Evolutionary conservation across 2,329 filamentous ascomycete species (phyloP), one percentile per base, ranked within the genome.

Genomic region (Bisporella sp.): DNA sequence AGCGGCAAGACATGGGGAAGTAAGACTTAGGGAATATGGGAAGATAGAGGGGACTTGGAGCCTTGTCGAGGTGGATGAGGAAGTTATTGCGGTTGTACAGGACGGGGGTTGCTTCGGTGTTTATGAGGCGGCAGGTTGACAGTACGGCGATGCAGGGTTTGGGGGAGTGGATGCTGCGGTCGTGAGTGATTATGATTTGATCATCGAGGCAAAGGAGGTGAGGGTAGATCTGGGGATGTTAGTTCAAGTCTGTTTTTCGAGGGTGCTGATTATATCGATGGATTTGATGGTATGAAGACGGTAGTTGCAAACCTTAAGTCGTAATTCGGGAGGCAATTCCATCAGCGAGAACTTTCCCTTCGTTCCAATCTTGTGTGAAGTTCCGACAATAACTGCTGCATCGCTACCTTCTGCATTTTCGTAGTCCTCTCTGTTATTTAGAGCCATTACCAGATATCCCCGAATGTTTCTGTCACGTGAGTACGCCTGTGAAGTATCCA

Each of bases 21-120:
- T 52, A 53, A 4, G 47, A 13, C 7, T 45, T 28, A 11, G 33
- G 28, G 21, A 21, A 21, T 21, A 21, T 41, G n/a, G n/a, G 28
- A 5, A 5, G n/a, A 40, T 13, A 29, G 28, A 35, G 13, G 33
- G 13, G 5, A 37, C 12, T 37, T 32, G 40, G 11, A 47, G 33
- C 3, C 33, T 35, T 12, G 35, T 41, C 47, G 8, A 65, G 52
- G 45, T 52, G 55, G 31, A 65, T 57, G 32, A 59, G 46, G 52
- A 68, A 67, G 5, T 29, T 50, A 49, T 67, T 66, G 33, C 57
- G 48, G 28, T 57, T 44, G 45, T 68, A 68, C 21, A 68, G 58
- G 4, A 67, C 48, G 3, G 57, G 55, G 5, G 57, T 64, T 7
- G 58, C 62, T 54, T 68, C 66, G 29, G 55, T 46, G 47, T 67